These are phyloP conservation scores for Phialophora chinensis DNA, from an alignment of 2,329 filamentous ascomycete species.

Conservation along the genomic window DNA sequence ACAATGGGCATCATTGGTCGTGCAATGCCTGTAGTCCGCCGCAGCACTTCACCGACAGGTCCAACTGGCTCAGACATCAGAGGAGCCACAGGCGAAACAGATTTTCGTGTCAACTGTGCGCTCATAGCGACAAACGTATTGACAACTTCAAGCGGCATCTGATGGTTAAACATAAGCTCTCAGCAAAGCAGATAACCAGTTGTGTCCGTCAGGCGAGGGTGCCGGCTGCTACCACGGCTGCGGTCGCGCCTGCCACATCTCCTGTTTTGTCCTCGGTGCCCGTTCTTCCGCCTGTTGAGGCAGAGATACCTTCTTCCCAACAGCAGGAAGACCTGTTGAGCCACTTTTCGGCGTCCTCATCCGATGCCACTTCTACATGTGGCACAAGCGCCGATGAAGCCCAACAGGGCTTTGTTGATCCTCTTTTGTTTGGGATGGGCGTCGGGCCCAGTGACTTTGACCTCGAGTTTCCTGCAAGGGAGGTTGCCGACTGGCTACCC, in stretches of 20 bases:
- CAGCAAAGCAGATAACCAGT: not conserved
- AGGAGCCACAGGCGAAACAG: not conserved
- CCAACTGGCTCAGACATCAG: not conserved
- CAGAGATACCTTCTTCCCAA: not conserved
- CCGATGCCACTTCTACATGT: not conserved
- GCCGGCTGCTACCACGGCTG: not conserved
- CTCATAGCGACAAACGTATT: not conserved
- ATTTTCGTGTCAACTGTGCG: not conserved
- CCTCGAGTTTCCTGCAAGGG: not conserved
- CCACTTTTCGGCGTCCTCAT: not conserved
- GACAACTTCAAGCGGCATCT: constrained; percentile 23
- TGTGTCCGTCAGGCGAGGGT: not conserved
- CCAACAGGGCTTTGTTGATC: not conserved
- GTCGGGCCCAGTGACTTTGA: not conserved
- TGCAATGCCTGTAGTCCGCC: not conserved
- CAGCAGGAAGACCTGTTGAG: not conserved
- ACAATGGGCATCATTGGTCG: not conserved
- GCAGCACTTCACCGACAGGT: not conserved
- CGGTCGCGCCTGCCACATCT: not conserved
- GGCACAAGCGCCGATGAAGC: not conserved
- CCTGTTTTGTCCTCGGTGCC: not conserved
- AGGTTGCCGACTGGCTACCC: not conserved
- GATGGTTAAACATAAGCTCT: not conserved
- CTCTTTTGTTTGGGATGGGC: not conserved
- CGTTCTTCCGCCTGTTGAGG: not conserved